A percentile compares a stretch with the other conserved stretches of the same genome.
phyloP scores from a whole-genome alignment of 306 rosid genomes.

The Vigna angularis region DNA sequence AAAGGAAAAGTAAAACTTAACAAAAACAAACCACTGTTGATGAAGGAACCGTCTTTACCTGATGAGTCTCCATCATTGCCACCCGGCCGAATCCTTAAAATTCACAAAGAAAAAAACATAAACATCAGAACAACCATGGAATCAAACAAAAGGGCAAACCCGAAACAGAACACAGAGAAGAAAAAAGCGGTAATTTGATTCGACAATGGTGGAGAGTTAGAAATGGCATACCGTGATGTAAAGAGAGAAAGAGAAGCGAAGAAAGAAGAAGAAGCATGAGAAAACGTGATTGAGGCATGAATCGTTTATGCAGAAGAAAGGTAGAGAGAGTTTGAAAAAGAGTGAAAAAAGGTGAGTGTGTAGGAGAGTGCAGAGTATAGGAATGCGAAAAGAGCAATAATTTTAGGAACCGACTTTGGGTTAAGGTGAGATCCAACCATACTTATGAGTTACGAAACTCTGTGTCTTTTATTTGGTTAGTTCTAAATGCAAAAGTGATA shows the following conservation, averaged over 20 bases:
- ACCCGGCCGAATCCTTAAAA: slow-evolving; percentile 62
- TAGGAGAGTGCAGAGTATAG: background rate
- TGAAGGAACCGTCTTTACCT: slow-evolving; percentile 16
- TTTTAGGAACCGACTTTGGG: slow-evolving; percentile 47
- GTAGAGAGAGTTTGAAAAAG: background rate
- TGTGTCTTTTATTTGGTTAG: background rate
- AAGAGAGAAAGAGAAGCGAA: slow-evolving; percentile 58
- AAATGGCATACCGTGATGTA: slow-evolving; percentile 52
- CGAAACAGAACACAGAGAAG: background rate
- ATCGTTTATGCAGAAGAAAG: background rate
- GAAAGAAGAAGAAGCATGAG: slow-evolving; percentile 54
- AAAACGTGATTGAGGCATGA: slow-evolving; percentile 65
- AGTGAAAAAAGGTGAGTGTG: background rate
- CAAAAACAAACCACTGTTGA: background rate
- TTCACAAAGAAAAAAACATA: background rate
- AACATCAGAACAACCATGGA: slow-evolving; percentile 9
- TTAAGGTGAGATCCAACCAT: slow-evolving; percentile 50
- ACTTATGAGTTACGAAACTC: background rate
- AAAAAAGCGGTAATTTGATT: background rate
- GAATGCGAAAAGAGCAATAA: background rate
- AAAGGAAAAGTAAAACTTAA: background rate
- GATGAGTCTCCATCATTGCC: slow-evolving; percentile 43
- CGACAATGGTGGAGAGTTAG: background rate
- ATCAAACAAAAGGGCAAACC: background rate
- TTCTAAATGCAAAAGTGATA: background rate